Conservation (phyloP, 2,329 filamentous ascomycete species). For the Arthroderma uncinatum region DNA sequence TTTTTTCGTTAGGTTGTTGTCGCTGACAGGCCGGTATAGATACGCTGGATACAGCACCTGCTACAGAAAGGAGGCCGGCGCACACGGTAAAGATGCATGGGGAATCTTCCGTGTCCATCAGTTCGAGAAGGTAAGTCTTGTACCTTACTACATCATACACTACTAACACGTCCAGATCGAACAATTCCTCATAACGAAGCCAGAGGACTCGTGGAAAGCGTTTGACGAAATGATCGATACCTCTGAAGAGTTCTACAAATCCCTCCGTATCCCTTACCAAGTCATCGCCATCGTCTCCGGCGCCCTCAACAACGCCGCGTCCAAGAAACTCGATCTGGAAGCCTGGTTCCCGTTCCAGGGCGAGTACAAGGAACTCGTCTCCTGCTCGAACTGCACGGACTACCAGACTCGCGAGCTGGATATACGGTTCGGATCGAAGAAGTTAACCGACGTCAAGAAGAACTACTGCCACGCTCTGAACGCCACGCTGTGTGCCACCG, state of each 20-base stretch:
- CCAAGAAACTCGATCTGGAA: conserved; percentile 93
- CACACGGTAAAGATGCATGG: conserved; percentile 89
- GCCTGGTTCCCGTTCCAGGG: conserved; percentile 94
- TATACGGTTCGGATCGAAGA: conserved; percentile 82
- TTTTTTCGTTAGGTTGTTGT: background rate
- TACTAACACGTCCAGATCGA: conserved; percentile 43
- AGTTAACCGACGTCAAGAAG: conserved; percentile 73
- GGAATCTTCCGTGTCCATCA: conserved; percentile 97
- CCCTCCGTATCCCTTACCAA: conserved; percentile 76
- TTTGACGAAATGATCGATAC: conserved; percentile 87
- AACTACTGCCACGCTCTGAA: conserved; percentile 91
- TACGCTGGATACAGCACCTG: conserved; percentile 88
- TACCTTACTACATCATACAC: background rate
- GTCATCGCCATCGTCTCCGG: conserved; percentile 94
- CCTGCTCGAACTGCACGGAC: conserved; percentile 95
- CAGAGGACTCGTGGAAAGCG: conserved; percentile 81
- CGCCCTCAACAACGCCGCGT: conserved; percentile 75
- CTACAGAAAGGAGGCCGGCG: conserved; percentile 89
- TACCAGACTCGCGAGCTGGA: conserved; percentile 92
- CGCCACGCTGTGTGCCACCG: conserved; percentile 79
- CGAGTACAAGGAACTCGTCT: conserved; percentile 97
- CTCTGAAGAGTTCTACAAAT: conserved; percentile 92
- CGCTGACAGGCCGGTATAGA: conserved; percentile 20
- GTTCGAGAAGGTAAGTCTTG: conserved; percentile 65
- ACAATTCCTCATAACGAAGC: conserved; percentile 70